Evolutionary conservation across 2,329 filamentous ascomycete species (phyloP), one percentile per base, ranked within the genome.

Genomic region (Paramyrothecium roridum): DNA sequence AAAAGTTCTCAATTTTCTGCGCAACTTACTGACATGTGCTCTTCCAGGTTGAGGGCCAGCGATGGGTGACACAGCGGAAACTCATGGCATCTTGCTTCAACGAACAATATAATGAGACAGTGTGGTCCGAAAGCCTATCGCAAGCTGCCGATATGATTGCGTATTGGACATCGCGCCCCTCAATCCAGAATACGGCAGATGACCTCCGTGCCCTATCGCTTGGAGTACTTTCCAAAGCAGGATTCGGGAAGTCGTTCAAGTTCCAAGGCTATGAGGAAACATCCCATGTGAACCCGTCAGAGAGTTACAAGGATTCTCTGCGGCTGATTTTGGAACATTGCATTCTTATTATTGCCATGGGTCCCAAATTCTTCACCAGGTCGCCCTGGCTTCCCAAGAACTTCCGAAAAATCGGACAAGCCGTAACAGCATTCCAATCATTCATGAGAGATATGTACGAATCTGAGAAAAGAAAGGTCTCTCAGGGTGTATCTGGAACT

Each of bases 161-260:
- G 37, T 56, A 54, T 50, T 63, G 61, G 61, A 54, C 51, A 0
- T 45, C 58, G 11, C 60, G 52, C 7, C 57, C 57, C 1, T 52
- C 60, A 3, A 54, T 59, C 16, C 55, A 58, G 12, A 54, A 56
- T 2, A 58, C 60, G 30, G 59, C 54, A 20, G 61, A 63, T 8
- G 60, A 58, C 3, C 60, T 62, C 56, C 46, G 46, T 48, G 55
- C 57, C 17, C 48, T 63, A 1, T 58, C 61, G 3, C 58, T 63
- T 1, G 60, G 60, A n/a, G 61, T 63, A 4, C 61, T 63, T 8
- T 61, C 61, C 16, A 58, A 58, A 1, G 61, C 61, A 52, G 61
- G 61, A 1, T 61, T 63, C 7, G 61, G 61, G 0, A 54, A 55
- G 57, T 60, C 57, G 23, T 63, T 58, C 54, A 60, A 37, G 0